Evolutionary conservation across 2,329 filamentous ascomycete species (phyloP), one percentile per base, ranked within the genome.

Genomic region (Ophiostoma piceae): DNA sequence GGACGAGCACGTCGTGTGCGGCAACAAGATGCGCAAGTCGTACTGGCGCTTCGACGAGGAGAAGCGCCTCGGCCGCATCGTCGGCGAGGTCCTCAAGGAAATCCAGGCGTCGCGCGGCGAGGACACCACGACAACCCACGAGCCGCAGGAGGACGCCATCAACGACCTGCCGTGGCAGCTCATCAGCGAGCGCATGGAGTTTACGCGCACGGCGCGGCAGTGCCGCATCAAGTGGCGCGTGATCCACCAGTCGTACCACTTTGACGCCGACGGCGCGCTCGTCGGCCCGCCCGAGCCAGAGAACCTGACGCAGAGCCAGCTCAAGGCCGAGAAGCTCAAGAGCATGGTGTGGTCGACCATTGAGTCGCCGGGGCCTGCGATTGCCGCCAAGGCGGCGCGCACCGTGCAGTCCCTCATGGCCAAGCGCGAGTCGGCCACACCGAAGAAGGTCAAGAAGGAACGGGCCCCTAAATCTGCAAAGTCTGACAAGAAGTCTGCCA

Each of bases 211-310:
- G 72, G 84, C 88, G 2, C 82, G 91, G 32, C 89, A 92, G 76
- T 92, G 90, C 75, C 82, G 84, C 35, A 82, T 82, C 35, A 92
- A 93, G 76, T 92, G 89, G 88, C 85, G 84, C 71, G 71, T 32
- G 65, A 71, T 62, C 66, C 71, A 67, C 73, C 74, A 29, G 72
- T 68, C 74, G 22, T 70, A 73, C 70, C 37, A 73, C 71, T 47
- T 70, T 11, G 65, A 71, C 32, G 67, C 39, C 66, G 68, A 71
- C 73, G 71, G 68, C 22, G 51, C 51, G 5, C n/a, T 72, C 29
- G 67, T 68, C 2, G 70, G 69, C 1, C 71, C 71, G 35, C 71
- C 73, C 6, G 26, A n/a, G 16, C 69, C 69, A 2, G 62, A 16
- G 14, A 37, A 66, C 47, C 64, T 51, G 64, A 70, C 70, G 57